Base-by-base conservation (phyloP, 2,329 filamentous ascomycete species). In the Raffaelea arxii region DNA sequence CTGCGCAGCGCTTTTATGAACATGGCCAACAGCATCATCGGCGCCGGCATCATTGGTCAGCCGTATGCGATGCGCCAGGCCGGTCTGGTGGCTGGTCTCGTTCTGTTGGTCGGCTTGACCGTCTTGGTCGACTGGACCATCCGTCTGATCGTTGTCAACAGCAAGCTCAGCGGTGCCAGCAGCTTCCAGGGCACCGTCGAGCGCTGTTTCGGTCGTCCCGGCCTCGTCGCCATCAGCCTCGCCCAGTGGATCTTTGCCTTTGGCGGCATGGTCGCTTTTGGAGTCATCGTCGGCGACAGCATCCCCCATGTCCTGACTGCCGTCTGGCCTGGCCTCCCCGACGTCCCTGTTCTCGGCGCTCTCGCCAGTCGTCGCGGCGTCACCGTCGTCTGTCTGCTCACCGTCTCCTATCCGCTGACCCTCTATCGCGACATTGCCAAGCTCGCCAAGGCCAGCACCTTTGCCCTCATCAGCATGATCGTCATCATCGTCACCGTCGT, bases 191-290 rank as follows among this genome's bases (percentile, higher is more conserved):
- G 88, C 35, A 98, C 92, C 1, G 89, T 98, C 60, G 84, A 96
- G 66, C 82, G 91, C 65, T 98, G 92, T 68, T 98, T 95, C 67
- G 92, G 92, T 6, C 82, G 80, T 58, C 75, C 83, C 18, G 92
- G 92, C 0, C 72, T 98, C 47, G 79, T 98, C 54, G 91, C 92
- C 49, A 96, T 98, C 55, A 75, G 70, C 50, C 54, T 97, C 51
- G 92, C 92, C 43, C 92, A 98, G 69, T 98, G 91, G 91, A 84
- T 88, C 24, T 98, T 98, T 73, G 92, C 92, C 3, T 98, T 97
- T 70, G 92, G 92, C 47, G 92, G 92, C 53, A 98, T 98, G 92
- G 80, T 98, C 47, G 92, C 92, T 14, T 98, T 97, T 64, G 92
- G 90, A 54, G 89, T 98, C 58, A 96, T 98, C 58, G 86, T 98